A percentile compares a stretch with the other conserved stretches of the same genome.
These are phyloP conservation scores for Metschnikowia corniflorae DNA, from an alignment of 805 yeast genomes.

Conservation along the genomic window DNA sequence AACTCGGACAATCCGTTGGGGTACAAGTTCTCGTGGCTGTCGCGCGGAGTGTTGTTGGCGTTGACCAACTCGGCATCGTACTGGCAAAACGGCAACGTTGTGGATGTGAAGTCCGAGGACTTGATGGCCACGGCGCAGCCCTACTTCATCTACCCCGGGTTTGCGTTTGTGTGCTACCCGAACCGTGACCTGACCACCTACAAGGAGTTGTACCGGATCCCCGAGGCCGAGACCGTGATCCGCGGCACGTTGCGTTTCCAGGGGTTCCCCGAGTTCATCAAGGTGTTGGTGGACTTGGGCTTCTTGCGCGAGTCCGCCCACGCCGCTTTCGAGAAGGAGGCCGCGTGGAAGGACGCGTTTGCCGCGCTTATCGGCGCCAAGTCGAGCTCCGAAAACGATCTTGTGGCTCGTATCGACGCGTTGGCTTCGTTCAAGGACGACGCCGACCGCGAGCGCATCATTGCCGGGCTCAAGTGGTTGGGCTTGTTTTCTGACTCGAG, in stretches of 20 bases:
- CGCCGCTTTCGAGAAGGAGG: slow-evolving; percentile 51
- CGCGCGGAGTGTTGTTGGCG: slow-evolving; percentile 95
- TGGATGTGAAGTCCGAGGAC: slow-evolving; percentile 77
- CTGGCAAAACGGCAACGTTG: slow-evolving; percentile 83
- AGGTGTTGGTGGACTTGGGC: slow-evolving; percentile 91
- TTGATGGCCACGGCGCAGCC: slow-evolving; percentile 95
- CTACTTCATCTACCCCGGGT: slow-evolving; percentile 94
- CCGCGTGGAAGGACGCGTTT: slow-evolving; percentile 84
- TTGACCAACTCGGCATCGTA: slow-evolving; percentile 89
- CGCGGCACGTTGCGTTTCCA: slow-evolving; percentile 98
- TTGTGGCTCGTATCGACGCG: slow-evolving; percentile 69
- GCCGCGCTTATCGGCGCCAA: slow-evolving; percentile 70
- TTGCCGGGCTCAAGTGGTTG: slow-evolving; percentile 89
- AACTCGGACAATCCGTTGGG: slow-evolving; percentile 97
- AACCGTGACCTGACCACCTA: slow-evolving; percentile 96
- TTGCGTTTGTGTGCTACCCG: slow-evolving; percentile 91
- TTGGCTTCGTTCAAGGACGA: slow-evolving; percentile 78
- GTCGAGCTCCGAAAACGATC: slow-evolving; percentile 66
- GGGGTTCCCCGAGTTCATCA: slow-evolving; percentile 98
- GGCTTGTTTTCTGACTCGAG: slow-evolving; percentile 77
- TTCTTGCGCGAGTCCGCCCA: slow-evolving; percentile 76
- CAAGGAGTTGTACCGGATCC: slow-evolving; percentile 87
- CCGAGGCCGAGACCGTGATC: slow-evolving; percentile 95
- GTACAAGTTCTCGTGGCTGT: slow-evolving; percentile 98
- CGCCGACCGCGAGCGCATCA: slow-evolving; percentile 80